Evolutionary conservation across 2,329 filamentous ascomycete genomes (phyloP).

Genomic region (Xylariaceae sp.): DNA sequence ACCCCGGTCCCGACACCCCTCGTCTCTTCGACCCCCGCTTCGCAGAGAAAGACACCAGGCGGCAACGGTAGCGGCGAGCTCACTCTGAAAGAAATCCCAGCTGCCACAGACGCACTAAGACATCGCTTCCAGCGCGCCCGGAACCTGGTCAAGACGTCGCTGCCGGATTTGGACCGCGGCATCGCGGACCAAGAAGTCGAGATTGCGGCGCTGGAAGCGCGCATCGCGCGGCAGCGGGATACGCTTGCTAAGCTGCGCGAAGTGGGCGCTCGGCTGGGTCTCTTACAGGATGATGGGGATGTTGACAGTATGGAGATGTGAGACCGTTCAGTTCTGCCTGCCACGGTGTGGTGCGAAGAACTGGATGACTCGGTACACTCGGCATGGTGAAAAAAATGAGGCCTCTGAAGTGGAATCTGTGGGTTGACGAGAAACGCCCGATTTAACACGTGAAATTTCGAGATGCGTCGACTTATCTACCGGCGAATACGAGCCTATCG

Average conservation of each 20-base stretch:
- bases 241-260: conserved; percentile 52
- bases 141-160: conserved; percentile 49
- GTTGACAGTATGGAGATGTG: conserved; percentile 40
- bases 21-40: not conserved
- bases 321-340: not conserved
- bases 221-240: conserved; percentile 57
- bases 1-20: conserved; percentile 26
- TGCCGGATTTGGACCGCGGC: conserved; percentile 66
- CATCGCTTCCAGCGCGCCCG: conserved; percentile 78
- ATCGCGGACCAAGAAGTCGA: conserved; percentile 66
- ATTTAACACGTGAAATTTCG: not conserved
- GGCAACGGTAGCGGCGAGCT: conserved; percentile 30
- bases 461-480: not conserved
- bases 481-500: not conserved
- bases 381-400: not conserved
- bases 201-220: conserved; percentile 59
- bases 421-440: not conserved
- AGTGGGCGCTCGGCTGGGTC: conserved; percentile 41
- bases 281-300: conserved; percentile 28
- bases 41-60: not conserved
- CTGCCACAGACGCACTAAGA: conserved; percentile 72
- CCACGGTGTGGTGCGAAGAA: not conserved
- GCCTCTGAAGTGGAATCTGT: not conserved
- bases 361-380: too few species aligned
- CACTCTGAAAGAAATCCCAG: conserved; percentile 67